These are phyloP conservation scores for Monotropa hypopitys DNA, from an alignment of 179 eudicot species.

Conservation along the genomic window DNA sequence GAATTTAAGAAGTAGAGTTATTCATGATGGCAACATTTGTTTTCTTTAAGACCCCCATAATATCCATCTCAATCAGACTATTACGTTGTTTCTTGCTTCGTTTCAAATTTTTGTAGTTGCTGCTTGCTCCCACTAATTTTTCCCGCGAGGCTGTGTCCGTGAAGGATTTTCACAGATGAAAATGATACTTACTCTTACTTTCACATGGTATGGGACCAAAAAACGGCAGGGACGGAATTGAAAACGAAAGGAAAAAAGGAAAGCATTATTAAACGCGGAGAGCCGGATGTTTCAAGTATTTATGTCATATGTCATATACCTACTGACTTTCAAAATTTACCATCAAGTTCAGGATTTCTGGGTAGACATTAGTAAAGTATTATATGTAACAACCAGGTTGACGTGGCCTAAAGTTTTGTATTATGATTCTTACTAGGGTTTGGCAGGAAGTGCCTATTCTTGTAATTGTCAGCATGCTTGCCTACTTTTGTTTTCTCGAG, in stretches of 20 bases:
- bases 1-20: background rate
- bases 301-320: background rate
- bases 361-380: background rate
- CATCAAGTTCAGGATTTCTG: background rate
- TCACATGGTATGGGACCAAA: background rate
- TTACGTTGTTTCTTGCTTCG: background rate
- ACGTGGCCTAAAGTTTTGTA: background rate
- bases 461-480: conserved; percentile 79
- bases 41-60: background rate
- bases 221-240: background rate
- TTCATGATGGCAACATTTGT: background rate
- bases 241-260: background rate
- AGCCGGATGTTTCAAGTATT: background rate
- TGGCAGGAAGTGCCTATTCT: conserved; percentile 94
- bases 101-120: background rate
- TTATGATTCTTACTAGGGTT: conserved; percentile 40
- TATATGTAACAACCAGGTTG: too few relatives aligned
- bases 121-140: background rate
- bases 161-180: background rate
- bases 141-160: background rate
- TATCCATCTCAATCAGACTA: background rate
- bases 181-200: background rate
- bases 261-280: background rate
- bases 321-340: background rate
- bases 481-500: conserved; percentile 90